Evolutionary conservation across 177 flowering plant genomes (phyloP).

Genomic region (Vitis hybrid): DNA sequence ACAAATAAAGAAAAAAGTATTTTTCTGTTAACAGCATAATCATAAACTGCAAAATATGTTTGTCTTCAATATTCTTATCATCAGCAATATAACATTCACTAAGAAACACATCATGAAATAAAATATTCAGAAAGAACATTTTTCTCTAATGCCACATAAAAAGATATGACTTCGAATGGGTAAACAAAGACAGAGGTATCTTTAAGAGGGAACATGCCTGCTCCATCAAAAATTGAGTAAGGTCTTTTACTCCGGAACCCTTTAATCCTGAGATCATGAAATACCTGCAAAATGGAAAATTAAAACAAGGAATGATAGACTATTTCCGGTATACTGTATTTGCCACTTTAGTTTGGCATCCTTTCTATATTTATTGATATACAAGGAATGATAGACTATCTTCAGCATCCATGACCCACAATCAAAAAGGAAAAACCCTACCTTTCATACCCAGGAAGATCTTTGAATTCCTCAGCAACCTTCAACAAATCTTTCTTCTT

Average conservation of each 20-base stretch:
- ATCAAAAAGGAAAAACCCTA: conserved; percentile 14
- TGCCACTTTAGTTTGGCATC: too few relatives aligned
- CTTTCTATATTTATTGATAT: too few relatives aligned
- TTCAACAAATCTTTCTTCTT: conserved; percentile 81
- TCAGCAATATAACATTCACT: too few relatives aligned
- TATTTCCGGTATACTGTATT: neutral
- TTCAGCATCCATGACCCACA: neutral
- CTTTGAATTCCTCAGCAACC: conserved; percentile 74
- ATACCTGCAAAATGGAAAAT: conserved; percentile 37
- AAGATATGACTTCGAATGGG: neutral
- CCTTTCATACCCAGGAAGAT: conserved; percentile 94
- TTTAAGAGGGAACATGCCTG: conserved; percentile 54
- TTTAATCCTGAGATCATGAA: conserved; percentile 95
- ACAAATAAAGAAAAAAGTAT: too few relatives aligned
- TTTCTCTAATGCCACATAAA: neutral
- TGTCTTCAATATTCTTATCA: too few relatives aligned
- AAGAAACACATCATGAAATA: too few relatives aligned
- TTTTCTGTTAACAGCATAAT: too few relatives aligned
- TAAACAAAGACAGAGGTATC: neutral
- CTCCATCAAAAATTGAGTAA: conserved; percentile 71
- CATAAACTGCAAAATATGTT: too few relatives aligned
- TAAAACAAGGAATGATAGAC: conserved; percentile 6
- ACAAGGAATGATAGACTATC: conserved; percentile 6
- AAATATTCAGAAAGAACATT: too few relatives aligned
- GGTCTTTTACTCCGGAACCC: conserved; percentile 92